A percentile compares a stretch with the other conserved stretches of the same genome.
phyloP scores from a whole-genome alignment of 208 protist genomes.

The Acanthamoeba healyi region DNA sequence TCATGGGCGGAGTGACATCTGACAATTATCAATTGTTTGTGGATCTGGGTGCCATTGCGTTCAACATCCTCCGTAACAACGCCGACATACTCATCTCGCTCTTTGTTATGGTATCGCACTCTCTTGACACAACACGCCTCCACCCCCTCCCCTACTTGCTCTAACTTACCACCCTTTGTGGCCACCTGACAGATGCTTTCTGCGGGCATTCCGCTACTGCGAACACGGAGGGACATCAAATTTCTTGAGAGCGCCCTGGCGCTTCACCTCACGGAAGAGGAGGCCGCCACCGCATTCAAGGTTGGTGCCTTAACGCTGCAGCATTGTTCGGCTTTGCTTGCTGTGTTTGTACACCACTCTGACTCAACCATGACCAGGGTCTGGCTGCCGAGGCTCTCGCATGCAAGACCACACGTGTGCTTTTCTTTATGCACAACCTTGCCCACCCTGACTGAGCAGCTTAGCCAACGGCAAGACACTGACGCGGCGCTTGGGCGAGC shows the following conservation, averaged over 20 bases:
- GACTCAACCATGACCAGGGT: neutral
- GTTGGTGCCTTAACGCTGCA: neutral
- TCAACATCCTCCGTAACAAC: conserved; percentile 88
- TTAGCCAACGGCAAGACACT: neutral
- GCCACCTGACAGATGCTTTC: conserved; percentile 82
- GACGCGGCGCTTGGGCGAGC: neutral
- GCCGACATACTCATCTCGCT: conserved; percentile 89
- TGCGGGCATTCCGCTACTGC: conserved; percentile 88
- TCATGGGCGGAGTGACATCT: conserved; percentile 21
- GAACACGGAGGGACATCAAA: conserved; percentile 77
- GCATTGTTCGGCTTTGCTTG: neutral
- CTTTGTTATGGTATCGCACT: conserved; percentile 83
- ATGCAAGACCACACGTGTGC: conserved; percentile 81
- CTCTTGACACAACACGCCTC: neutral
- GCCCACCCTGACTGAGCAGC: conserved; percentile 52
- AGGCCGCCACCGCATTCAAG: conserved; percentile 28
- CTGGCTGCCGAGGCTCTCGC: conserved; percentile 78
- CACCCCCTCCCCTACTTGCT: neutral
- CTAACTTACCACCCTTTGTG: neutral
- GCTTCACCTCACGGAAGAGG: neutral
- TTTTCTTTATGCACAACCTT: conserved; percentile 83
- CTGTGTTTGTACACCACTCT: conserved; percentile 27
- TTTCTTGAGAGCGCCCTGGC: conserved; percentile 71
- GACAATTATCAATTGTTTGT: conserved; percentile 77
- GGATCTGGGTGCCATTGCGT: conserved; percentile 84